Evolutionary conservation across 139 green algal species (phyloP).

Genomic region (Pleodorina starrii): DNA sequence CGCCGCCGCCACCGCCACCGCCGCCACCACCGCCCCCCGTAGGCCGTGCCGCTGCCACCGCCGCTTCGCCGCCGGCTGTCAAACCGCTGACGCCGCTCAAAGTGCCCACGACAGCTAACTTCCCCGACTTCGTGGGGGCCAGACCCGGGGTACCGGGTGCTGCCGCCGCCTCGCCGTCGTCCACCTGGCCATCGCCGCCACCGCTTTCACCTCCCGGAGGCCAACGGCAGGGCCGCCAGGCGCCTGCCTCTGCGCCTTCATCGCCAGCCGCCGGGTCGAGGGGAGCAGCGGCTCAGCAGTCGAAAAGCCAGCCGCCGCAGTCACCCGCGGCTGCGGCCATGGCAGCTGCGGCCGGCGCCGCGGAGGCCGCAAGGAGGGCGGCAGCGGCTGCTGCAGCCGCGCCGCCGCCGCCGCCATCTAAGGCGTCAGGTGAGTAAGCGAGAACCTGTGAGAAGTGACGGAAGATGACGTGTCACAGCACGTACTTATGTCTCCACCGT

Average conservation of each 20-base stretch:
- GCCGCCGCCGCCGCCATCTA: neutral
- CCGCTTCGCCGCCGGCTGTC: neutral
- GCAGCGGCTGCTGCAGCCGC: neutral
- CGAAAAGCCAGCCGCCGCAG: neutral
- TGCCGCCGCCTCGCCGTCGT: too few species aligned
- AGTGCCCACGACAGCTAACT: neutral
- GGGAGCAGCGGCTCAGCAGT: neutral
- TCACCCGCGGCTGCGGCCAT: slow-evolving; percentile 2
- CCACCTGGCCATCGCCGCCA: neutral
- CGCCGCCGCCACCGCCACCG: neutral
- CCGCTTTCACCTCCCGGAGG: neutral
- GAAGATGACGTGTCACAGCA: too few species aligned
- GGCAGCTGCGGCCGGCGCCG: neutral
- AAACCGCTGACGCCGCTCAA: slow-evolving; percentile 5
- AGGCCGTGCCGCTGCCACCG: neutral
- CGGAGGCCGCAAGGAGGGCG: neutral
- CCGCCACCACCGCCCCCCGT: neutral
- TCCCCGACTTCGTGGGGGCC: neutral
- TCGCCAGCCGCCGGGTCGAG: neutral
- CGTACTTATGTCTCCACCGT: too few species aligned
- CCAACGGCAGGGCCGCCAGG: too few species aligned
- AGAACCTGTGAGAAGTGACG: too few species aligned
- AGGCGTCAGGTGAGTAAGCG: neutral
- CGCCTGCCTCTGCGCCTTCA: too few species aligned
- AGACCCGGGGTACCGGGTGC: neutral